Percentiles rank a stretch among this genome's conserved stretches.
phyloP scores from a whole-genome alignment of 768 basidiomycete species.

The Lactarius vividus region DNA sequence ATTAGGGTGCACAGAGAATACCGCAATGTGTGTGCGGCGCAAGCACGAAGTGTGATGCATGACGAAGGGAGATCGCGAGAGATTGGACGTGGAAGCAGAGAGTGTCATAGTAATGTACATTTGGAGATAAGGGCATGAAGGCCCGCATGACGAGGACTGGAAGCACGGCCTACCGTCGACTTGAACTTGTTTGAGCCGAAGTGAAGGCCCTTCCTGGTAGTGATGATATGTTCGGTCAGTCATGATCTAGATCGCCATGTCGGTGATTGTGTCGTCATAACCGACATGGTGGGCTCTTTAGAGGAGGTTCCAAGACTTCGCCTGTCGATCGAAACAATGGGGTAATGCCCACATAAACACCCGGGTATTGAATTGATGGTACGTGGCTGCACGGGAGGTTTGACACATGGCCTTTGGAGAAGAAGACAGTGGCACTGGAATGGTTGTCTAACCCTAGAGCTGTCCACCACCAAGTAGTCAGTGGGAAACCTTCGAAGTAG shows the following conservation, averaged over 20 bases:
- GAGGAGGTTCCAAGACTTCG: background rate
- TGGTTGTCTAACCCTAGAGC: background rate
- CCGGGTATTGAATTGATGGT: background rate
- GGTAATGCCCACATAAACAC: background rate
- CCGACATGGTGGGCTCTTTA: background rate
- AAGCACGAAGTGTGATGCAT: background rate
- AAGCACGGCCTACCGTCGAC: background rate
- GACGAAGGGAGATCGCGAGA: background rate
- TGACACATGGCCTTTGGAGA: background rate
- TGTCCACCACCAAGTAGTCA: background rate
- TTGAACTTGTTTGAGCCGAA: background rate
- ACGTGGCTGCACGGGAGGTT: background rate
- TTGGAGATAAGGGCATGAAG: background rate
- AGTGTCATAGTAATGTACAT: background rate
- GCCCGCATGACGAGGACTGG: background rate
- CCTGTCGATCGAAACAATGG: background rate
- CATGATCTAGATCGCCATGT: background rate
- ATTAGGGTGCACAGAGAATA: background rate
- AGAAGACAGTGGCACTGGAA: background rate
- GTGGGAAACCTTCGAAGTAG: background rate
- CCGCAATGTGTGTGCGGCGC: background rate
- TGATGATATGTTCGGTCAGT: background rate
- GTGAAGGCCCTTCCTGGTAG: background rate
- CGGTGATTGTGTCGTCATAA: constrained; percentile 5
- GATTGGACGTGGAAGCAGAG: background rate